Percentiles rank a stretch among this genome's conserved stretches.
phyloP scores from a whole-genome alignment of 2,329 filamentous ascomycete genomes.

The Aspergillus sergii region DNA sequence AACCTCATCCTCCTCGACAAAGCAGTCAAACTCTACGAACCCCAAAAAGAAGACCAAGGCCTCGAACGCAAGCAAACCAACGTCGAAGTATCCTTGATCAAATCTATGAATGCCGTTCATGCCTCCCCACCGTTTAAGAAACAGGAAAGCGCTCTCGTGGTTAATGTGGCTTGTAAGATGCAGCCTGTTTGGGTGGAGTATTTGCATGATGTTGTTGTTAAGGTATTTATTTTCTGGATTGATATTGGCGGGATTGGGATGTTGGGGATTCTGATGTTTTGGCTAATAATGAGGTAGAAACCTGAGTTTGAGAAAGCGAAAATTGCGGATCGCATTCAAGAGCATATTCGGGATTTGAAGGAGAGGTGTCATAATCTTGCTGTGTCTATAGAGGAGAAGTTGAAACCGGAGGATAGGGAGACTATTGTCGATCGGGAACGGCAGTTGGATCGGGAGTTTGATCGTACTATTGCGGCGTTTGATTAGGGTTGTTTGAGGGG shows the following conservation, averaged over 20 bases:
- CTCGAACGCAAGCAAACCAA: background rate
- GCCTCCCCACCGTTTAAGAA: background rate
- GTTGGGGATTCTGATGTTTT: too few relatives aligned
- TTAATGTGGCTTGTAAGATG: background rate
- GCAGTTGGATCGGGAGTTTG: background rate
- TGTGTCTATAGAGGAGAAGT: background rate
- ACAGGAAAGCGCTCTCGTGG: background rate
- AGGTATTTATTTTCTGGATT: background rate
- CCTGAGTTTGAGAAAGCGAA: background rate
- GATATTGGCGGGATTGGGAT: too few relatives aligned
- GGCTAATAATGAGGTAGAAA: background rate
- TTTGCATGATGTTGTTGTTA: background rate
- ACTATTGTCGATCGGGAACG: background rate
- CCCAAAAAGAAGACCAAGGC: background rate
- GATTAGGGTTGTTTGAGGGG: background rate
- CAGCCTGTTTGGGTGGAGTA: background rate
- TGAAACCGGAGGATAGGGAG: background rate
- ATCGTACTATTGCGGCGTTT: background rate
- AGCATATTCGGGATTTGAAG: background rate
- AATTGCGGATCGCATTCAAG: background rate
- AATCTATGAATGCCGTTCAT: background rate
- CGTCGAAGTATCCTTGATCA: background rate
- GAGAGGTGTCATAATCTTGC: background rate
- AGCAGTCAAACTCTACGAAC: background rate
- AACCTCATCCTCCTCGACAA: background rate